phyloP scores from a whole-genome alignment of 306 rosid genomes.

The Glycine soja region DNA sequence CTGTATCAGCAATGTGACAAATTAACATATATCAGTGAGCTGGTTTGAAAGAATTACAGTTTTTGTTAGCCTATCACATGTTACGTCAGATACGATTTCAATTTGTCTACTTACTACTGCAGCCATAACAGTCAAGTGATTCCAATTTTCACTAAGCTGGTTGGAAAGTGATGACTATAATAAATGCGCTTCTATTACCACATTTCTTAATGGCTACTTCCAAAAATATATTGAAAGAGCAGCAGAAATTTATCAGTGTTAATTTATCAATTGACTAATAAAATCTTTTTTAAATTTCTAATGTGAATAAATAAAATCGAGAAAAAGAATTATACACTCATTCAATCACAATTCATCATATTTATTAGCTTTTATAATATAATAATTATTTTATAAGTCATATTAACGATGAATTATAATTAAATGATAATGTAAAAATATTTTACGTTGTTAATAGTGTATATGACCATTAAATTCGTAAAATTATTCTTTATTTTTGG shows the following conservation, averaged over 20 bases:
- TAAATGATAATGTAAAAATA: no score
- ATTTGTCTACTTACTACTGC: constrained; percentile 31
- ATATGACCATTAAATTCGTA: no score
- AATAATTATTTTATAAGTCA: no score
- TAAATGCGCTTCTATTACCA: background rate
- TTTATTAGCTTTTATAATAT: no score
- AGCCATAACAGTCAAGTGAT: constrained; percentile 14
- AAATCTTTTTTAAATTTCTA: background rate
- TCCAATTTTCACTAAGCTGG: constrained; percentile 14
- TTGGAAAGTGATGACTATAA: constrained; percentile 8
- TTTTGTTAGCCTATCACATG: constrained; percentile 21
- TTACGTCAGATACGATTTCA: constrained; percentile 27
- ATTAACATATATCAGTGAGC: constrained; percentile 17
- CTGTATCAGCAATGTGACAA: background rate
- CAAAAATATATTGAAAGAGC: background rate
- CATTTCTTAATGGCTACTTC: background rate
- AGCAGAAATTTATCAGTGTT: background rate
- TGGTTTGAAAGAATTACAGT: constrained; percentile 39
- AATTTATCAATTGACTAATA: background rate
- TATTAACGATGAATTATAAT: no score
- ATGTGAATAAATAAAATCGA: background rate
- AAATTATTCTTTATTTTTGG: no score
- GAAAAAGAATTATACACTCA: no score
- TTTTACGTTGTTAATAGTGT: no score
- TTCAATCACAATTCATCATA: no score